phyloP scores from a whole-genome alignment of 257 asterid species.

The Solanum tarijense region DNA sequence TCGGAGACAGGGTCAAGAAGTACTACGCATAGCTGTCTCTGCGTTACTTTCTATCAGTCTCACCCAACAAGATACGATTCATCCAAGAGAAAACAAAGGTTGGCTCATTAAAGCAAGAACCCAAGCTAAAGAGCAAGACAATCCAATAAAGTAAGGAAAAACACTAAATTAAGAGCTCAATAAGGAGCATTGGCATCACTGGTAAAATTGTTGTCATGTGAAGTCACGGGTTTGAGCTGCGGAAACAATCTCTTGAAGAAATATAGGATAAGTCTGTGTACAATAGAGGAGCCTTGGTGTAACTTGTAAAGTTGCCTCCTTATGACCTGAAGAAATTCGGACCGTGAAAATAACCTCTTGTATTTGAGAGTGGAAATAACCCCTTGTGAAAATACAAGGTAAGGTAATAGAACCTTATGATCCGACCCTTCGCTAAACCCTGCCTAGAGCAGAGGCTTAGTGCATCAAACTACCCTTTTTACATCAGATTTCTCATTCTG shows the following conservation, averaged over 20 bases:
- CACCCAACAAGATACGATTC: not conserved
- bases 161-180: not conserved
- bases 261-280: accelerated
- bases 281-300: not conserved
- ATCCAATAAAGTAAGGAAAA: not conserved
- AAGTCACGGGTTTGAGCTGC: not conserved
- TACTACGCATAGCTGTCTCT: not conserved
- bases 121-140: not conserved
- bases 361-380: accelerated
- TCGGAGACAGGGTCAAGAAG: not conserved
- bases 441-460: accelerated
- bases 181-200: not conserved
- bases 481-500: not conserved
- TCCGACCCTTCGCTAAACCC: accelerated
- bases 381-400: not conserved
- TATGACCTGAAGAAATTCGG: not conserved
- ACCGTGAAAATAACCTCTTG: accelerated
- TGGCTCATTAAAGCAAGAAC: not conserved
- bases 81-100: not conserved
- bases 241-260: accelerated
- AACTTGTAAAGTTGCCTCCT: not conserved
- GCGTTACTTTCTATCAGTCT: not conserved
- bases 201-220: not conserved
- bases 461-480: not conserved
- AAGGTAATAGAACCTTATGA: not conserved